These are phyloP conservation scores for Meripilus lineatus DNA, from an alignment of 1,284 basidiomycete genomes.

Conservation along the genomic window DNA sequence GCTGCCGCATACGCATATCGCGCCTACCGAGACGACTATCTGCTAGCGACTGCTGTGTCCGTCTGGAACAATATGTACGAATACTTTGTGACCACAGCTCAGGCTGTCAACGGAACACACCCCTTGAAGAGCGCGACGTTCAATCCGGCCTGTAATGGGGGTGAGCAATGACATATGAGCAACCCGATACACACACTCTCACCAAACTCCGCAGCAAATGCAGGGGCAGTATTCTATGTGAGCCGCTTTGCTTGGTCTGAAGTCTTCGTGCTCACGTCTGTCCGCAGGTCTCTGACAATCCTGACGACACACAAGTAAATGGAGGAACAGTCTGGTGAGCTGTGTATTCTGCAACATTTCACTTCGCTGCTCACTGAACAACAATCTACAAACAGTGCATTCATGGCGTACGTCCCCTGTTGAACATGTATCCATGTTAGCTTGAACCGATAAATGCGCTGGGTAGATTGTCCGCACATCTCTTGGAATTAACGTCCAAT, in stretches of 20 bases:
- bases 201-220: no score
- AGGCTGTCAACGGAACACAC: no score
- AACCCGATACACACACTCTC: no score
- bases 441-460: background rate
- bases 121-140: no score
- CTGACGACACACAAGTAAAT: background rate
- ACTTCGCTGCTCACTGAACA: background rate
- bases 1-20: no score
- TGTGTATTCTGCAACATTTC: background rate
- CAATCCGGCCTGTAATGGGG: no score
- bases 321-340: background rate
- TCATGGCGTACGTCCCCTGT: conserved; percentile 1
- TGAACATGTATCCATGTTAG: no score
- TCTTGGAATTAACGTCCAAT: background rate
- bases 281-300: background rate
- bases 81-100: no score
- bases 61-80: no score
- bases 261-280: background rate
- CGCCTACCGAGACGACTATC: no score
- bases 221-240: background rate
- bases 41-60: no score
- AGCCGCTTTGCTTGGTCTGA: background rate
- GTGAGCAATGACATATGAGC: no score
- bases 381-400: background rate
- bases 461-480: background rate